Evolutionary conservation across 257 asterid species (phyloP).

Genomic region (Ocimum tenuiflorum): DNA sequence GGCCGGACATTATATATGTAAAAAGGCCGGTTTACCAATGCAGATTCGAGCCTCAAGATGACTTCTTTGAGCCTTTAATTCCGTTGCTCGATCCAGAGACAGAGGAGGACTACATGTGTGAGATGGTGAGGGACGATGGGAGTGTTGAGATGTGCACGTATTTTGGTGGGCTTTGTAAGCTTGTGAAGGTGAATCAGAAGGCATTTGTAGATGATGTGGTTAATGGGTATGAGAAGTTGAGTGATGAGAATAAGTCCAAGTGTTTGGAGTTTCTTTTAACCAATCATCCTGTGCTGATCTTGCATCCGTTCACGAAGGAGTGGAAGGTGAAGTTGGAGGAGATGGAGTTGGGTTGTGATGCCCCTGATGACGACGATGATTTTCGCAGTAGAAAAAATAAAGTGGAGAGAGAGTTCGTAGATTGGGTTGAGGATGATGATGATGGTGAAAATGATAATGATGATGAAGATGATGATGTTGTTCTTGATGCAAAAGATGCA

Average conservation of each 20-base stretch:
- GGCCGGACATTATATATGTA: conserved; percentile 85
- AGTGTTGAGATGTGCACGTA: conserved; percentile 68
- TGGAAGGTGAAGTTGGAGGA: conserved; percentile 95
- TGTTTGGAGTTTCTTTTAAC: conserved; percentile 64
- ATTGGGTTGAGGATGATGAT: conserved; percentile 80
- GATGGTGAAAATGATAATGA: conserved; percentile 25
- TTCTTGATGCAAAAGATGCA: conserved; percentile 34
- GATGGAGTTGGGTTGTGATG: conserved; percentile 95
- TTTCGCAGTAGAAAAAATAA: conserved; percentile 9
- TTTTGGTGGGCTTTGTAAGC: conserved; percentile 80
- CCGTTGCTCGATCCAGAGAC: conserved; percentile 82
- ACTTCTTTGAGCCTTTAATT: conserved; percentile 48
- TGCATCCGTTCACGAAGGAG: conserved; percentile 87
- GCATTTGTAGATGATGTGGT: conserved; percentile 95
- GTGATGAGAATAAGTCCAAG: conserved; percentile 68
- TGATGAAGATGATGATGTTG: conserved; percentile 32
- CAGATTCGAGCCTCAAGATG: conserved; percentile 82
- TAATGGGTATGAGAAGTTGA: conserved; percentile 61
- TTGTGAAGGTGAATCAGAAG: conserved; percentile 68
- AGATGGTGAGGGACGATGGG: conserved; percentile 68
- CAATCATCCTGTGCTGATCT: conserved; percentile 65
- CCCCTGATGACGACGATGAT: conserved; percentile 63
- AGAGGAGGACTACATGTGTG: conserved; percentile 59
- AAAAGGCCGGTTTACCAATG: conserved; percentile 87
- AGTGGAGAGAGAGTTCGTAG: conserved; percentile 46